Base-by-base conservation (phyloP, 2,329 filamentous ascomycete genomes). In the Calonectria pauciramosa region DNA sequence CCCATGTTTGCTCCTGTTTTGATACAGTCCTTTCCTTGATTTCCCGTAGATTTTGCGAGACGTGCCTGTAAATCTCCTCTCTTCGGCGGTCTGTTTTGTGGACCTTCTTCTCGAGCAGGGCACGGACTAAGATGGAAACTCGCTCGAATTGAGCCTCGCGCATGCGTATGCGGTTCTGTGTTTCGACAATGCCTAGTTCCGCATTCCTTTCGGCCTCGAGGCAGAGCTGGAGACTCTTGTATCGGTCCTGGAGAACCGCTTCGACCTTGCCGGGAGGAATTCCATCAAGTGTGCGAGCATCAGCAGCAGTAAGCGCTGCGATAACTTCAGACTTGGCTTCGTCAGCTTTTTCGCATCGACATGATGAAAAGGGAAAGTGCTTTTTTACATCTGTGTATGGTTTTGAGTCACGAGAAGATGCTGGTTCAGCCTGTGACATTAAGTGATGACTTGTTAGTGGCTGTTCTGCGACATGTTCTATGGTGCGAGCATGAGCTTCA, bases 11-110 rank as follows among this genome's bases (percentile, higher is more conserved):
- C 36, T 66, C 47, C 18, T 74, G 47, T 20, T 74, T 70, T 20
- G 36, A 38, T 6, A 51, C 44, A 10, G 26, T 44, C 49, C 28
- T 64, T 32, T 69, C 56, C 49, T 74, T 64, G n/a, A 74, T 36
- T 11, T 76, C 75, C 18, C 76, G 78, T 41, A 84, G 76, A 70
- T 82, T 77, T 68, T 72, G 76, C 30, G 80, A 81, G 2, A 83
- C 75, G 26, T 80, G 79, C 16, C 80, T 73, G 30, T 82, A 80
- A 26, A 83, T 80, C 16, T 79, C 74, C 9, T 73, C 67, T 13
- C 79, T 73, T 18, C 77, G 73, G 0, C 54, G 67, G 18, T 66
- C 60, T 36, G 51, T 44, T 4, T 66, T 65, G 34, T 23, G 49
- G 51, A 18, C n/a, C 38, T 69, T 65, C 30, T 59, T 75, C 23